Evolutionary conservation across 2,329 filamentous ascomycete species (phyloP), one percentile per base, ranked within the genome.

Genomic region (Teratosphaeria epicoccoides): DNA sequence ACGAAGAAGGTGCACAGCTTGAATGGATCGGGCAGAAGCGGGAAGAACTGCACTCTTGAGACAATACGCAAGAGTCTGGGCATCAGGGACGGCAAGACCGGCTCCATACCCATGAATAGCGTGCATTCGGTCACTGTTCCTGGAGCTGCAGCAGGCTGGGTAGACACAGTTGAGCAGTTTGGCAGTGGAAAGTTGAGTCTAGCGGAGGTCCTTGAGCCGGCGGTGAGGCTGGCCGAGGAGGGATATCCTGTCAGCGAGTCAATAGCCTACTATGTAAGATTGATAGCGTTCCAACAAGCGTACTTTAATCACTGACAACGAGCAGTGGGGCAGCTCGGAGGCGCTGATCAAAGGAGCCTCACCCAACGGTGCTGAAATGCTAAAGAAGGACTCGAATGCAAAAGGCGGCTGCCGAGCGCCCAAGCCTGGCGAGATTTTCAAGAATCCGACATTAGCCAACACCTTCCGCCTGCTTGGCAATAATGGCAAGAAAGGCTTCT

Each of bases 61-160:
- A 76, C 74, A 26, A 77, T 95, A 50, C 80, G 87, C 23, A 76
- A 77, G 52, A 83, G 85, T 56, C 74, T 97, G 23, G 81, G 80
- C 0, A 62, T 93, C 12, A 73, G 76, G 1, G 76, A 80, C 6
- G 81, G 77, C 11, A 70, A 79, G 37, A 59, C 64, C 1, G 75
- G 74, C 0, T 72, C 73, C 43, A 90, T 96, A 26, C 89, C 90
- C 14, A 81, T 85, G 72, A 70, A 72, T 28, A 91, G 84, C 63
- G 83, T 87, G 12, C 86, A 94, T 65, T 78, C 89, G 9, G 87
- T 88, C 1, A 95, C 90, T 1, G 84, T 93, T 0, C 93, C 93
- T 0, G 93, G 93, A 5, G 90, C 93, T 1, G 82, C 93, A 0
- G 93, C 89, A 0, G 93, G 91, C 0, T 98, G 93, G 93, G 83